Conservation (phyloP, 306 rosid genomes). For the Gastrolobium villosum region DNA sequence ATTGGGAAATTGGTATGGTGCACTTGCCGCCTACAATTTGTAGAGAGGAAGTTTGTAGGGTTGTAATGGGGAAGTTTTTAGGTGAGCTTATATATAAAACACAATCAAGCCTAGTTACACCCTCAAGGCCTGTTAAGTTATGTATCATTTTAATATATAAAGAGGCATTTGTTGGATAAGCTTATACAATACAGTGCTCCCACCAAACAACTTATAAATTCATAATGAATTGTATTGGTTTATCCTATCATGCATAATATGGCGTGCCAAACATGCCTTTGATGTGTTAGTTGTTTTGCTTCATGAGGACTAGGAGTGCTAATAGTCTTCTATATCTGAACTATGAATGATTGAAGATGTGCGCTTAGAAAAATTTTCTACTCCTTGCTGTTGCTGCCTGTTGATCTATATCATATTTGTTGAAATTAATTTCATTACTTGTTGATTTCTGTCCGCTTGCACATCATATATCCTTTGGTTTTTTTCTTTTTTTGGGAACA, state of each 20-base stretch:
- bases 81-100: no score
- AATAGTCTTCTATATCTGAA: not conserved
- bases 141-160: no score
- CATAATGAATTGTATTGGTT: no score
- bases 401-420: not conserved
- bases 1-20: constrained; percentile 63
- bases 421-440: not conserved
- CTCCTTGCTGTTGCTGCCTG: not conserved
- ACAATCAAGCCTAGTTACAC: no score
- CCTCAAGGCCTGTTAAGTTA: no score
- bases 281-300: not conserved
- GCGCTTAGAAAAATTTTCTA: not conserved
- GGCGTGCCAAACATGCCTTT: not conserved
- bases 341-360: not conserved
- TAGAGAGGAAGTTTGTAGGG: no score
- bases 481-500: constrained; percentile 9
- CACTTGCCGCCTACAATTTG: constrained; percentile 77
- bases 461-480: not conserved
- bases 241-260: no score
- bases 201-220: no score
- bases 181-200: no score
- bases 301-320: not conserved
- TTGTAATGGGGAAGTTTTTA: no score
- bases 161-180: no score
- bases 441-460: not conserved